phyloP scores from a whole-genome alignment of 1,284 basidiomycete species.

The Trichosporon sp. region DNA sequence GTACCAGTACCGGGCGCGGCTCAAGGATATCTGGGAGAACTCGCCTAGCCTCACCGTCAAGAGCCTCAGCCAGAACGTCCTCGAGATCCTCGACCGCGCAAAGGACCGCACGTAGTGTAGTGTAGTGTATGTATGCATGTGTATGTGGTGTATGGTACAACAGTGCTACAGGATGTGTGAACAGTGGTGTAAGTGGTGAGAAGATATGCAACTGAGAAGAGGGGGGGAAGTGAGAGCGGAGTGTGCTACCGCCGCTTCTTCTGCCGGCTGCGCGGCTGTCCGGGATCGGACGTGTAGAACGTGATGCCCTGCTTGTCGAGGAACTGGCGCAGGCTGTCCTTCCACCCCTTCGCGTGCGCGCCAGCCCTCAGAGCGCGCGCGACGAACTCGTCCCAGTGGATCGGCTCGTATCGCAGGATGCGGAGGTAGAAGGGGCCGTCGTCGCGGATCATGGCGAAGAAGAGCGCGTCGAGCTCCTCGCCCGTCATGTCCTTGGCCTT shows the following conservation, averaged over 20 bases:
- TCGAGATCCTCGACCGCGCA: conserved; percentile 33
- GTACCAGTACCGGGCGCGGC: conserved; percentile 34
- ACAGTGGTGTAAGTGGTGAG: not conserved
- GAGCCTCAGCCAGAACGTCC: conserved; percentile 19
- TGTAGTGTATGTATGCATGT: not conserved
- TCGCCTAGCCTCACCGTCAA: conserved; percentile 28
- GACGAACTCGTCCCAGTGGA: conserved; percentile 44
- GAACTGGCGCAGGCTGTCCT: conserved; percentile 34
- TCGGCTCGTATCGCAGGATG: conserved; percentile 47
- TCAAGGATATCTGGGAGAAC: conserved; percentile 32
- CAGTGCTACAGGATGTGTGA: not conserved
- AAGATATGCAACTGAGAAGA: not conserved
- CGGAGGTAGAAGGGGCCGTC: conserved; percentile 34
- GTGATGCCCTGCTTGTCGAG: conserved; percentile 44
- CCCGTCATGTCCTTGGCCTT: conserved; percentile 12
- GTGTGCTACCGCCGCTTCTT: conserved; percentile 9
- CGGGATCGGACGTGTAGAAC: conserved; percentile 41
- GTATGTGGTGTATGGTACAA: not conserved
- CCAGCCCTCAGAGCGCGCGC: conserved; percentile 32
- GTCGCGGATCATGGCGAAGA: conserved; percentile 32
- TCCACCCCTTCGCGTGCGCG: conserved; percentile 37
- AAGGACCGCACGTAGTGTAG: not conserved
- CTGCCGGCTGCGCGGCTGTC: conserved; percentile 32
- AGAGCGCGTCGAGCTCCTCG: conserved; percentile 34
- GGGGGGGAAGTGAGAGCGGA: too few relatives aligned